Percentiles rank a stretch among this genome's conserved stretches.
These are phyloP conservation scores for Chlorella sorokiniana DNA, from an alignment of 139 green algal genomes.

Conservation along the genomic window DNA sequence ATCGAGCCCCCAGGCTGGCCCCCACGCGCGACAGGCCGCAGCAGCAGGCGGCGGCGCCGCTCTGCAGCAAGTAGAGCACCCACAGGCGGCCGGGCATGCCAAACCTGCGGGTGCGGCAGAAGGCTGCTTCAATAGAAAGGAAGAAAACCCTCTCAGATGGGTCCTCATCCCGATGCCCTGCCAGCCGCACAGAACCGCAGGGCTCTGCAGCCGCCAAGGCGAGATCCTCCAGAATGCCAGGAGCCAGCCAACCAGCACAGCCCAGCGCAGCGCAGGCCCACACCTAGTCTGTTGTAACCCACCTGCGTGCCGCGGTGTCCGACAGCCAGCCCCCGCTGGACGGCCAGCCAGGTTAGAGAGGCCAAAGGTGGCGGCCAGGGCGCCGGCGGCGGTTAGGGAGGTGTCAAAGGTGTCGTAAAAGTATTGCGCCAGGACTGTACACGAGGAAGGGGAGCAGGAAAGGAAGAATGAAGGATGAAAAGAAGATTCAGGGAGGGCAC, in stretches of 20 bases:
- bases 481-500: not conserved
- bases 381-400: not conserved
- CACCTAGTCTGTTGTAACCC: too few species aligned
- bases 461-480: not conserved
- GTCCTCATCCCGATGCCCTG: too few species aligned
- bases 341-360: not conserved
- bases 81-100: conserved; percentile 19
- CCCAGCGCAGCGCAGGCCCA: too few species aligned
- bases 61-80: conserved; percentile 17
- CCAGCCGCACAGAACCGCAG: too few species aligned
- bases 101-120: not conserved
- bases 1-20: conserved; percentile 9
- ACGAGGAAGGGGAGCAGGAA: not conserved
- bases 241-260: too few species aligned
- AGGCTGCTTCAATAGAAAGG: too few species aligned
- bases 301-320: not conserved
- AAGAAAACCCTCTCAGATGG: too few species aligned
- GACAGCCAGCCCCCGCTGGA: conserved; percentile 13
- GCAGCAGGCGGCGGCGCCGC: not conserved
- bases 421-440: conserved; percentile 6
- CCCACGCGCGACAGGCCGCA: conserved; percentile 13
- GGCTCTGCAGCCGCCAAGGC: too few species aligned
- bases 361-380: not conserved
- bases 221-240: too few species aligned
- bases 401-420: conserved; percentile 8